These are phyloP conservation scores for Fusarium austroafricanum DNA, from an alignment of 2,329 filamentous ascomycete genomes.

Conservation along the genomic window DNA sequence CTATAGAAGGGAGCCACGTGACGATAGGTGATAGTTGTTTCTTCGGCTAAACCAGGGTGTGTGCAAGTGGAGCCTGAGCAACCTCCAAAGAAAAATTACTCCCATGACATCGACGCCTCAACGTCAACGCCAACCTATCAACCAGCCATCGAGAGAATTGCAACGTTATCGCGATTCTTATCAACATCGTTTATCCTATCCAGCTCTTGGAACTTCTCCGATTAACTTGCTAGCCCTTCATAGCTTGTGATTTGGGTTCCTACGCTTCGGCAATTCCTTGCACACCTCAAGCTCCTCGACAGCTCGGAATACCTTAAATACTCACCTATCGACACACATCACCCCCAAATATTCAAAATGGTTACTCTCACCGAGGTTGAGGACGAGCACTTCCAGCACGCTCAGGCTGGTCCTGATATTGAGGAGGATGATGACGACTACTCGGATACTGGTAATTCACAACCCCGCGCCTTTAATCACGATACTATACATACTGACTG, in stretches of 20 bases:
- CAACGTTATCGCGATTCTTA: constrained; percentile 22
- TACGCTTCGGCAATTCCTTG: not conserved
- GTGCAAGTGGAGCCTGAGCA: constrained; percentile 10
- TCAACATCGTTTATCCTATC: not conserved
- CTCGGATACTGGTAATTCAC: constrained; percentile 84
- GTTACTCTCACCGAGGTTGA: constrained; percentile 97
- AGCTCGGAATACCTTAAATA: constrained; percentile 16
- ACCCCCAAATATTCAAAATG: constrained; percentile 68
- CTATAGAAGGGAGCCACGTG: constrained; percentile 34
- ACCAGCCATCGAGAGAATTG: constrained; percentile 31
- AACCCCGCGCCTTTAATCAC: constrained; percentile 7
- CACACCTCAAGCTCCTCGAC: constrained; percentile 18
- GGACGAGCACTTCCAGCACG: constrained; percentile 90
- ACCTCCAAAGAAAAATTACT: constrained; percentile 46
- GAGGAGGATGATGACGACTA: constrained; percentile 95
- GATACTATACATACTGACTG: constrained; percentile 7
- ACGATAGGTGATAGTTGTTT: constrained; percentile 20
- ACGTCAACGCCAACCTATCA: constrained; percentile 40
- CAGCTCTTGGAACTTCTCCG: not conserved
- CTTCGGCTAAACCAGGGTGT: constrained; percentile 43
- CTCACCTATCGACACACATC: constrained; percentile 1
- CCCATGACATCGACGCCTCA: constrained; percentile 41
- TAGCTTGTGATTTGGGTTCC: constrained; percentile 1
- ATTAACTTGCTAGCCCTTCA: not conserved
- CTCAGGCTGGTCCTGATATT: constrained; percentile 76